Percentiles rank a stretch among this genome's conserved stretches.
These are phyloP conservation scores for Cryptococcus sp. DNA, from an alignment of 1,284 basidiomycete species.

Conservation along the genomic window DNA sequence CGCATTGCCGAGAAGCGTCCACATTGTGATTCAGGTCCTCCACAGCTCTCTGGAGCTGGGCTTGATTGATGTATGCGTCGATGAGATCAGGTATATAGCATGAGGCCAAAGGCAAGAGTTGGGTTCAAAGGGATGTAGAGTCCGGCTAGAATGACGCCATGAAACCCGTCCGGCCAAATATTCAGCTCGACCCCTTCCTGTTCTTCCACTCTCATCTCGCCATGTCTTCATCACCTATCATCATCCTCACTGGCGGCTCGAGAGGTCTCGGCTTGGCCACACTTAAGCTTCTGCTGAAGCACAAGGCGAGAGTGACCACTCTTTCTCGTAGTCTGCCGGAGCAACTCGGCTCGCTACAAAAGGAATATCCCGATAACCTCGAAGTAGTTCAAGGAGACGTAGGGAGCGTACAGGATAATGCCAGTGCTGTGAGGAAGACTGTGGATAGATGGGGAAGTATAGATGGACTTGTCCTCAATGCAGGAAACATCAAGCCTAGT, in stretches of 20 bases:
- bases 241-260: constrained; percentile 44
- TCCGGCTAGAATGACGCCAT: too few species aligned
- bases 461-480: constrained; percentile 51
- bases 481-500: constrained; percentile 49
- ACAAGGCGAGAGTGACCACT: constrained; percentile 48
- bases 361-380: constrained; percentile 29
- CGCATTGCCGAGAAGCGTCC: not conserved
- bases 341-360: constrained; percentile 42
- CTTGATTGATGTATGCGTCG: too few species aligned
- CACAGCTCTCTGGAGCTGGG: too few species aligned
- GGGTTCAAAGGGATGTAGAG: too few species aligned
- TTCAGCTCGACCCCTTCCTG: too few species aligned
- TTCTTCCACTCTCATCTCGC: not conserved
- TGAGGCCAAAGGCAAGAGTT: too few species aligned
- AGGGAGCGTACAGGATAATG: constrained; percentile 35
- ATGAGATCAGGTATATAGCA: too few species aligned
- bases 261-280: constrained; percentile 52
- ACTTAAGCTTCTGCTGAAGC: constrained; percentile 45
- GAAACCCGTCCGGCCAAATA: too few species aligned
- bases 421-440: constrained; percentile 39
- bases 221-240: constrained; percentile 24
- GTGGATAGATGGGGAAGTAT: constrained; percentile 47
- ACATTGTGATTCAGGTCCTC: too few species aligned
- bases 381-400: constrained; percentile 48
- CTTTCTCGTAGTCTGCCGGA: constrained; percentile 49